Conservation (phyloP, 352 stramenopile species). For the Phytopythium montanum region DNA sequence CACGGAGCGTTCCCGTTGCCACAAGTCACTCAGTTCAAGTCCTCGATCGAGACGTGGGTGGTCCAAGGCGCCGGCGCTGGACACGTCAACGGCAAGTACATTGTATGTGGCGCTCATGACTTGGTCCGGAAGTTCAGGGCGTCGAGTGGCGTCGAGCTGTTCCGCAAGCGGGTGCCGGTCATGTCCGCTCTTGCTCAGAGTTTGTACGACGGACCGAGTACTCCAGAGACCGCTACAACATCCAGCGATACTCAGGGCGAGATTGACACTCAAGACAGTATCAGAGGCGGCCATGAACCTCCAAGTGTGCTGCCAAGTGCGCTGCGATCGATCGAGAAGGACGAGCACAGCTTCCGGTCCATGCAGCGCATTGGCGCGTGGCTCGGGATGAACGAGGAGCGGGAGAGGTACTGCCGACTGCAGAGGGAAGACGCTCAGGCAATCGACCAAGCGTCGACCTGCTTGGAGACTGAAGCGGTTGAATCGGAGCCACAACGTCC, state of each 20-base stretch:
- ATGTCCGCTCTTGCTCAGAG: conserved; percentile 39
- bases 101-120: conserved; percentile 54
- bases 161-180: conserved; percentile 54
- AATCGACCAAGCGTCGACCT: not conserved
- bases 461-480: not conserved
- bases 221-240: conserved; percentile 2
- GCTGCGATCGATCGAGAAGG: conserved; percentile 32
- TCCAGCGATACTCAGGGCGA: conserved; percentile 6
- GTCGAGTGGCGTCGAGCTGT: conserved; percentile 58
- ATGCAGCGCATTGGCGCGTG: conserved; percentile 65
- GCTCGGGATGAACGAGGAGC: conserved; percentile 50
- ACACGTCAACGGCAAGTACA: conserved; percentile 64
- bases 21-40: conserved; percentile 25
- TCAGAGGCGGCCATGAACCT: not conserved
- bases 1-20: conserved; percentile 40
- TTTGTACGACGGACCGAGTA: conserved; percentile 20
- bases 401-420: conserved; percentile 35
- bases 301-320: conserved; percentile 22
- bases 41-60: conserved; percentile 59
- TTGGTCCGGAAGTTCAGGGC: conserved; percentile 57
- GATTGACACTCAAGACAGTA: not conserved
- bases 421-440: conserved; percentile 8
- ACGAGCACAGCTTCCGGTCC: conserved; percentile 47
- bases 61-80: conserved; percentile 44
- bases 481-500: not conserved